A percentile compares a stretch with the other conserved stretches of the same genome.
Conservation (phyloP, 768 basidiomycete genomes). For the Austroboletus festivus region DNA sequence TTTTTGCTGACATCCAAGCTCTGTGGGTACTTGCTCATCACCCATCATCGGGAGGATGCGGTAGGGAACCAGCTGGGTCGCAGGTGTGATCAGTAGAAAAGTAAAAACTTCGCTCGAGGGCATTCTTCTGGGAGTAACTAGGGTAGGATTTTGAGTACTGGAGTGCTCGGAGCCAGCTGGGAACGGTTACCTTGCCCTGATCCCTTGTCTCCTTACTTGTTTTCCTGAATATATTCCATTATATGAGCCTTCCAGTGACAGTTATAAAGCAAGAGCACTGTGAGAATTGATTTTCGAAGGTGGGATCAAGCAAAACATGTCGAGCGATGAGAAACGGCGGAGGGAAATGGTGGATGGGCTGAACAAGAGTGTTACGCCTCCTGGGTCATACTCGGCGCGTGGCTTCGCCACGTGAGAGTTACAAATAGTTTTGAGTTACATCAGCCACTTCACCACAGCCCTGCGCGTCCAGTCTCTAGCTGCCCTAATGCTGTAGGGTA, state of each 20-base stretch:
- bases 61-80: not conserved
- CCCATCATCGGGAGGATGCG: constrained; percentile 21
- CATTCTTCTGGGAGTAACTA: not conserved
- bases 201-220: constrained; percentile 13
- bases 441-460: constrained; percentile 15
- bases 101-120: not conserved
- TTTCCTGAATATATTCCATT: not conserved
- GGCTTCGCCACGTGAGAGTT: constrained; percentile 31
- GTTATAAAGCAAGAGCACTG: not conserved
- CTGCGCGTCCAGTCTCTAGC: no score
- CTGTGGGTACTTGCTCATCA: constrained; percentile 12
- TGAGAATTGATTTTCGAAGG: constrained; percentile 1
- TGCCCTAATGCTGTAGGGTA: no score
- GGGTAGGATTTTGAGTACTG: constrained; percentile 9
- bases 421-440: constrained; percentile 19
- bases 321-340: constrained; percentile 28
- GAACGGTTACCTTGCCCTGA: constrained; percentile 25
- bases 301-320: constrained; percentile 14
- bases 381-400: constrained; percentile 30
- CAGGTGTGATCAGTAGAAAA: not conserved
- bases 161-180: constrained; percentile 3
- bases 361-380: constrained; percentile 34
- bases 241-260: not conserved
- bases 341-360: constrained; percentile 30
- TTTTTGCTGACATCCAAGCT: constrained; percentile 4